Base-by-base conservation (phyloP, 805 yeast genomes). In the Peterozyma xylosa region DNA sequence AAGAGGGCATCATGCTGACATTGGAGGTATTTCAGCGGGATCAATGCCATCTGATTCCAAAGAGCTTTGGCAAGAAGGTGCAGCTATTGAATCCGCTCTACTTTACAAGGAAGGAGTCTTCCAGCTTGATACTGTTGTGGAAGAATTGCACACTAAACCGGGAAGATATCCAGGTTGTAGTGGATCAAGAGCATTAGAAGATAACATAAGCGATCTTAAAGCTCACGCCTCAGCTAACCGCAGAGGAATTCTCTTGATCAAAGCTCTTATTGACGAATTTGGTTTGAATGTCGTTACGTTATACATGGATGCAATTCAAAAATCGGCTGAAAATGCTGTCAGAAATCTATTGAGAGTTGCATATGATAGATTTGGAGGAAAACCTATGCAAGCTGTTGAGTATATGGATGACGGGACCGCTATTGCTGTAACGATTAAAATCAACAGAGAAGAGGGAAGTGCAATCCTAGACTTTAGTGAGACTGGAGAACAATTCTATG, bases 1-100 rank as follows among this genome's bases (percentile, higher is more conserved):
- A 0, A 72, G 98, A 50, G 97, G 96, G 1, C 98, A 90, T 63
- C 98, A 91, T 64, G 90, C 96, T 5, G 98, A 90, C 62, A 90
- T 91, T 56, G 97, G 98, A n/a, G 95, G 96, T 11, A 77, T 83
- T 46, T 64, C 87, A 32, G 96, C 97, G 1, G 97, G 97, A 1
- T 84, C 95, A 0, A 88, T 90, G 89, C 96, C 97, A 13, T 96
- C 96, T 7, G 80, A 84, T 56, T 87, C 96, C 2, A 86, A 81
- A 54, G 80, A 80, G 46, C 64, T 91, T 36, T 83, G 79, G 70
- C 90, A 90, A 57, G 97, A 90, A 63, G 98, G 97, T 38, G 96
- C 96, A 2, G 78, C 86, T 3, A 88, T 91, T 33, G 74, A 78
- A 54, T 81, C 93, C 1, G 90, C 82, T 57, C 70, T 85, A 47